Evolutionary conservation across 2,329 filamentous ascomycete genomes (phyloP).

Genomic region (Zalaria sp.): DNA sequence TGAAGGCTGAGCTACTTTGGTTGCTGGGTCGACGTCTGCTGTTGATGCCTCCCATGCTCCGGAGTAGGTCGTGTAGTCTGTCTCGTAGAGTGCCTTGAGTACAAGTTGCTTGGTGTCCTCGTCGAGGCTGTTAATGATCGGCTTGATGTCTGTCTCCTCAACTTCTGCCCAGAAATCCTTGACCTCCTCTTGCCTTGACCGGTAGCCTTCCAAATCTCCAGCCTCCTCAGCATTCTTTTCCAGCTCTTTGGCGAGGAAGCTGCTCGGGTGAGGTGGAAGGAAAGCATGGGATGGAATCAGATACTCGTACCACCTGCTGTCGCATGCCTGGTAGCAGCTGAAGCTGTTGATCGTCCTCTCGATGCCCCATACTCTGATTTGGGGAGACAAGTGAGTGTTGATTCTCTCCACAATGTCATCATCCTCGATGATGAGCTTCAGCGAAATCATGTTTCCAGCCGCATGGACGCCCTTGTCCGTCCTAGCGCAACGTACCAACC

Average conservation of each 20-base stretch:
- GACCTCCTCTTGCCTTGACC: slow-evolving; percentile 60
- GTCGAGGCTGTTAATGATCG: slow-evolving; percentile 44
- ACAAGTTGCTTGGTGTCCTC: slow-evolving; percentile 50
- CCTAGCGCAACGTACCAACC: slow-evolving; percentile 80
- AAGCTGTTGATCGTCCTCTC: slow-evolving; percentile 80
- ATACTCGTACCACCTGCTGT: slow-evolving; percentile 95
- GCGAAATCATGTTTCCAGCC: slow-evolving; percentile 83
- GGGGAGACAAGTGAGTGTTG: slow-evolving; percentile 68
- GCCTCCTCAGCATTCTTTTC: slow-evolving; percentile 62
- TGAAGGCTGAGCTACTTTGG: slow-evolving; percentile 1
- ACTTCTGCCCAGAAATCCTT: slow-evolving; percentile 69
- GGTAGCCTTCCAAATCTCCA: slow-evolving; percentile 54
- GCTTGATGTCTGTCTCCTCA: slow-evolving; percentile 69
- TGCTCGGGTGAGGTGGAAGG: slow-evolving; percentile 79
- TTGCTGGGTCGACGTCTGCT: slow-evolving; percentile 3
- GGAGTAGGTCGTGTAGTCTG: slow-evolving; percentile 14
- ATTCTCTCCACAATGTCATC: slow-evolving; percentile 78
- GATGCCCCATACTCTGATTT: slow-evolving; percentile 93
- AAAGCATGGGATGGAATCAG: slow-evolving; percentile 88
- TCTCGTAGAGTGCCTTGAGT: slow-evolving; percentile 36
- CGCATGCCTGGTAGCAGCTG: slow-evolving; percentile 88
- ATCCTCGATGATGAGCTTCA: slow-evolving; percentile 94
- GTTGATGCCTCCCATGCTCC: slow-evolving; percentile 10
- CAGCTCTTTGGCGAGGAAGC: slow-evolving; percentile 72
- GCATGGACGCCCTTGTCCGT: slow-evolving; percentile 98